Evolutionary conservation across 768 basidiomycete species (phyloP), one percentile per base, ranked within the genome.

Genomic region (Strobilomyces echinocephalus): DNA sequence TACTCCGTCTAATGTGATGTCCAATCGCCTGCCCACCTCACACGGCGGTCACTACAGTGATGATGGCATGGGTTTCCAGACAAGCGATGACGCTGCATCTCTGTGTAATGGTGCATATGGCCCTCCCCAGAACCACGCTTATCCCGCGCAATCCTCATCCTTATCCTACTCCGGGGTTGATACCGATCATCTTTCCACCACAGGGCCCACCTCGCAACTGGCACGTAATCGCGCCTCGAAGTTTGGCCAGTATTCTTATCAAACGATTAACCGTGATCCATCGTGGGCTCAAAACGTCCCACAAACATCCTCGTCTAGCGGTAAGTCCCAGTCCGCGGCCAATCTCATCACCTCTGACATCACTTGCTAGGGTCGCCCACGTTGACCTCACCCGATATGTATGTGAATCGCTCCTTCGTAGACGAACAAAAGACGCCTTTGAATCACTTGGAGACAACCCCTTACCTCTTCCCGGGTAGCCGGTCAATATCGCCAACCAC

Each of bases 401-500:
- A 79, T 63, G 64, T 74, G 24, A 61, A 70, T 51, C 76, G 80
- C 48, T 76, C 73, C 56, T 67, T 73, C 50, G 67, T 66, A 24
- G 84, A 85, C 39, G 85, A 85, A 50, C 78, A 81, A 60, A 86
- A 86, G 63, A 61, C 77, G 24, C 61, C 76, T 39, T 57, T 83
- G 52, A 77, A 73, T 57, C 74, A 70, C 57, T 66, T 86, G 55
- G 79, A 83, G 56, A 68, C 76, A 21, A 72, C 79, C 11, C 76
- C 81, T 14, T 85, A 87, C 63, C 73, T 81, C 49, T 85, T 83
- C 66, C 74, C 83, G 14, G 75, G 73, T 54, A 88, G 85, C 66
- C 83, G 88, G 46, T 87, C 88, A 16, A 76, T 87, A 59, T 88
- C 88, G 8, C 86, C 87, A 36, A 77, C 79, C 28, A 75, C 79